Conservation (phyloP, 257 asterid species). For the Jasminum sambac region DNA sequence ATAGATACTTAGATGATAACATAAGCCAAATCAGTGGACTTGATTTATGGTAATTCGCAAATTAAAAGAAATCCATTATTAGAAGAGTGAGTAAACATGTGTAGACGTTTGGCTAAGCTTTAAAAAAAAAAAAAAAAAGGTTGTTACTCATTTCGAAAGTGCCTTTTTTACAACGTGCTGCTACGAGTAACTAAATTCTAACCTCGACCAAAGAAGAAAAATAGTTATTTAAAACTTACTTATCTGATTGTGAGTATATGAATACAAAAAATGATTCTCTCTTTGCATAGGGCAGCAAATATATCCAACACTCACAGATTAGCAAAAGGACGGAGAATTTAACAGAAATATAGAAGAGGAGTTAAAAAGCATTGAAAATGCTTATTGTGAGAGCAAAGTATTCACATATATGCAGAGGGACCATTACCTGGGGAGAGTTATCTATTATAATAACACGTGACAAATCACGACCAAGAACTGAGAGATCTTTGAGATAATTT, state of each 20-base stretch:
- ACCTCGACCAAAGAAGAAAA: not conserved
- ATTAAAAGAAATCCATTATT: not conserved
- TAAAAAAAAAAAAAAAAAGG: not conserved
- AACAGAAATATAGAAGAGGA: not conserved
- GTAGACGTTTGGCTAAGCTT: not conserved
- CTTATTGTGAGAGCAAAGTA: not conserved
- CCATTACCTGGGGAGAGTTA: conserved; percentile 94
- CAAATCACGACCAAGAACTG: conserved; percentile 98
- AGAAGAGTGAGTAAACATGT: not conserved
- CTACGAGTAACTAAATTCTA: not conserved
- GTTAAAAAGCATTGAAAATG: not conserved
- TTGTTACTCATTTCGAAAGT: not conserved
- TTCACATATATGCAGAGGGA: not conserved
- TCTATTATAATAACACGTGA: conserved; percentile 79
- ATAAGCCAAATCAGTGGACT: not conserved
- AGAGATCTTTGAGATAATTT: conserved; percentile 86
- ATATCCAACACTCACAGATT: not conserved
- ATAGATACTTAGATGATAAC: not conserved
- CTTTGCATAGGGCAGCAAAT: not conserved
- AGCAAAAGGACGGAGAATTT: not conserved
- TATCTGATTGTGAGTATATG: not conserved
- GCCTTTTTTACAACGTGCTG: not conserved
- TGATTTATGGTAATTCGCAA: not conserved
- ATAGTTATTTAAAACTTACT: not conserved
- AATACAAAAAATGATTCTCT: not conserved